Percentiles rank a stretch among this genome's conserved stretches.
Evolutionary conservation across 1,284 basidiomycete species (phyloP).

Genomic region (Papiliotrema laurentii): DNA sequence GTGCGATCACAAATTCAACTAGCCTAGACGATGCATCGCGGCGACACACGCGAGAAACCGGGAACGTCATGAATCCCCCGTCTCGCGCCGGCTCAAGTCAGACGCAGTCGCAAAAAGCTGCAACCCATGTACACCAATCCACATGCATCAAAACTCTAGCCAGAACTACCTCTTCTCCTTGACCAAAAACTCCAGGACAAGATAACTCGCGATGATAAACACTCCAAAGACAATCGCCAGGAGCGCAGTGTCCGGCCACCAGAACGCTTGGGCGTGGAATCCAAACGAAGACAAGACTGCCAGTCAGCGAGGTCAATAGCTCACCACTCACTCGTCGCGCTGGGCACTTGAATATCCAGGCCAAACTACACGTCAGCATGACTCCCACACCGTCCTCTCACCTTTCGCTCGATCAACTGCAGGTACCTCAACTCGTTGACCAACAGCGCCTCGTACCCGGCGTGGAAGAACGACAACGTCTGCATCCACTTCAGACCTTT

Average conservation of each 20-base stretch:
- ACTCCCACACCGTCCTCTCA: constrained; percentile 42
- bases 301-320: constrained; percentile 3
- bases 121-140: too few relatives aligned
- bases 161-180: constrained; percentile 76
- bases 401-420: constrained; percentile 84
- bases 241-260: constrained; percentile 87
- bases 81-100: too few relatives aligned
- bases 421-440: constrained; percentile 93
- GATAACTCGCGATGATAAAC: constrained; percentile 69
- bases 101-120: too few relatives aligned
- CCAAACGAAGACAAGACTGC: constrained; percentile 77
- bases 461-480: constrained; percentile 94
- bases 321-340: constrained; percentile 62
- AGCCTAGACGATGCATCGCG: too few relatives aligned
- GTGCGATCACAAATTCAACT: too few relatives aligned
- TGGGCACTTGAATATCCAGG: constrained; percentile 86
- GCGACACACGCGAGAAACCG: too few relatives aligned
- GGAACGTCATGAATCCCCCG: too few relatives aligned
- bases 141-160: too few relatives aligned
- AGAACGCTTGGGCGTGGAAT: constrained; percentile 83
- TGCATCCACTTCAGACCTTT: constrained; percentile 75
- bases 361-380: constrained; percentile 61
- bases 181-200: constrained; percentile 79
- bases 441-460: constrained; percentile 92
- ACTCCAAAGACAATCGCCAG: constrained; percentile 75